Conservation (phyloP, 2,329 filamentous ascomycete genomes). For the Beauveria caledonica region DNA sequence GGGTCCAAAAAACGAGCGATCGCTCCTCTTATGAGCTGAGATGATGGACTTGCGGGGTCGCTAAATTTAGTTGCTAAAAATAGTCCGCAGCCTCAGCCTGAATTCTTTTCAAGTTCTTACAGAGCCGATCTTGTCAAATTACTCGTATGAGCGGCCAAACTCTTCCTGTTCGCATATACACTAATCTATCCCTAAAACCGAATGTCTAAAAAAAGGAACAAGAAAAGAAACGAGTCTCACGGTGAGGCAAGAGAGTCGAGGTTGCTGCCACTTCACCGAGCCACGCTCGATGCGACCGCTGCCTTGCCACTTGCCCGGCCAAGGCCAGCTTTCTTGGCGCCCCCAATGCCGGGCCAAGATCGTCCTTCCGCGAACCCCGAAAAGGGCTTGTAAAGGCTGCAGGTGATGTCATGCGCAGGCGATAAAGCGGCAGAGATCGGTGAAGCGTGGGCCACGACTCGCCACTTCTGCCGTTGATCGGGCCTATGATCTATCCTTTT, state of each 20-base stretch:
- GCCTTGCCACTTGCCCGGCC: no score
- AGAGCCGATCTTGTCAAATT: no score
- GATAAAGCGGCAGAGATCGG: constrained; percentile 4
- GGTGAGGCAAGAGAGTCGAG: neutral
- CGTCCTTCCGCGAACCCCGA: neutral
- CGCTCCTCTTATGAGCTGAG: no score
- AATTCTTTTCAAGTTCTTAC: neutral
- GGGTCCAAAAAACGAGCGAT: neutral
- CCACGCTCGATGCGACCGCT: neutral
- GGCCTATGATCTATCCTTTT: neutral
- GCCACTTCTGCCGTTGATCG: neutral
- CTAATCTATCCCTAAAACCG: neutral
- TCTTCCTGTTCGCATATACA: neutral
- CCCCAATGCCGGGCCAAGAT: neutral
- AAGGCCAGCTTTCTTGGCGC: neutral
- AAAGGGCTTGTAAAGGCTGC: neutral
- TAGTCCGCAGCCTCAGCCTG: neutral
- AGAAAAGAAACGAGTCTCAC: neutral
- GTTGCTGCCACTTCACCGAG: neutral
- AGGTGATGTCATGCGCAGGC: neutral
- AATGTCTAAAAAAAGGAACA: neutral
- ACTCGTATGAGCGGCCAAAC: no score
- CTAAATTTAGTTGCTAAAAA: neutral
- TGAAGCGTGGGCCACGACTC: neutral
- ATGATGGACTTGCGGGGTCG: neutral